Percentiles rank a stretch among this genome's conserved stretches.
These are phyloP conservation scores for Areca catechu DNA, from an alignment of 176 grass and related monocot species.

Conservation along the genomic window DNA sequence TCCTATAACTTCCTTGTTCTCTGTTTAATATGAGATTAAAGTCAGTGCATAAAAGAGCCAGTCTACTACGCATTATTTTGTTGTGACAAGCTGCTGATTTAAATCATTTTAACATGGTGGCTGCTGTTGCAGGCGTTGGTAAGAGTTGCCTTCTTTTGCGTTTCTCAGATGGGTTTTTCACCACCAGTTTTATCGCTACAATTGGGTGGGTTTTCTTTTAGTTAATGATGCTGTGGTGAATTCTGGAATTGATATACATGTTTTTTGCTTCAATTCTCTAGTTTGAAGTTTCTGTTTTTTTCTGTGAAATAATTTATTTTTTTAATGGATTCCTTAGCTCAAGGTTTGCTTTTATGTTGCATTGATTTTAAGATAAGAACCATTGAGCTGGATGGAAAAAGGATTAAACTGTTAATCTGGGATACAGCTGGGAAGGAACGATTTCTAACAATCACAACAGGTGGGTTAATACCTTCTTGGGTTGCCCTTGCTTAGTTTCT, in stretches of 20 bases:
- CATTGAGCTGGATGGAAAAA: conserved; percentile 20
- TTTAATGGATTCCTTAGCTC: too few relatives aligned
- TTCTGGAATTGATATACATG: too few relatives aligned
- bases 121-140: conserved; percentile 21
- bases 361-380: conserved; percentile 34
- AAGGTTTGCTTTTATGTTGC: conserved; percentile 1
- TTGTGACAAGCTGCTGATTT: too few relatives aligned
- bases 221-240: background rate
- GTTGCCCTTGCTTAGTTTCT: background rate
- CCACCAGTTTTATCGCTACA: conserved; percentile 35
- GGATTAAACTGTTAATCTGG: conserved; percentile 31
- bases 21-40: too few relatives aligned
- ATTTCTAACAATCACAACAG: conserved; percentile 26
- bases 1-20: too few relatives aligned
- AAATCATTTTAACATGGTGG: too few relatives aligned
- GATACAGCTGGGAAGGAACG: conserved; percentile 25
- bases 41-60: too few relatives aligned
- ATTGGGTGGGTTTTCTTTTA: conserved; percentile 20
- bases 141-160: conserved; percentile 41
- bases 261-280: too few relatives aligned
- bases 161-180: conserved; percentile 34
- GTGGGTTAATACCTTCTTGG: background rate
- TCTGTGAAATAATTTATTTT: background rate
- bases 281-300: background rate
- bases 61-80: too few relatives aligned